Base-by-base conservation (phyloP, 2,329 filamentous ascomycete species). In the Fusarium kyushuense region DNA sequence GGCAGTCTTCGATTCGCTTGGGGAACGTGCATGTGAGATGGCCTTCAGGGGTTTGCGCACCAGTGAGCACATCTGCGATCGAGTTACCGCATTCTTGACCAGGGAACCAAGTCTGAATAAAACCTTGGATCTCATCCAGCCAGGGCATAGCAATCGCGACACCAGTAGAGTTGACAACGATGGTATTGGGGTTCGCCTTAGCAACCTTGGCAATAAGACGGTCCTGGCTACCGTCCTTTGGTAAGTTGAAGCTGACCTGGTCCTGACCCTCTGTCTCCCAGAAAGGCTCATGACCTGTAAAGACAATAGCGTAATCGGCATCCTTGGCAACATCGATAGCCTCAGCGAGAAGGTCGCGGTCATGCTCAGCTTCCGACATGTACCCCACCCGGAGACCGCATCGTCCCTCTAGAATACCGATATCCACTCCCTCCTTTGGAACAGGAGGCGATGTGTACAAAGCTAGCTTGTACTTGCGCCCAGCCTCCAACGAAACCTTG, bases 71-170 rank as follows among this genome's bases (percentile, higher is more conserved):
- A 70, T 92, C 89, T 6, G 87, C 88, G 62, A 92, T 87, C 3
- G 88, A 87, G 70, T 91, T 90, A 5, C 89, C 90, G 36, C 86
- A 86, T 77, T 92, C 90, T 71, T 91, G 89, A 7, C 90, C 89
- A 57, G 88, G 87, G 72, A 90, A 92, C 89, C 89, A 91, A n/a
- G 86, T 84, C 74, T 86, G 89, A 6, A 90, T 71, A 38, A 91
- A 84, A 27, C 86, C 88, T n/a, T 86, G 86, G 19, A 90, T 81
- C 35, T 82, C 73, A 38, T 79, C 74, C 4, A 83, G 75, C 86
- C 86, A 88, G 3, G 86, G 86, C 85, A 89, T 84, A 1, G 83
- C 81, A n/a, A 88, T 79, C 3, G 89, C 87, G 0, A 88, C 89
- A 54, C 89, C 89, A 1, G 88, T 89, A 40, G 90, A 89, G 71